A percentile compares a stretch with the other conserved stretches of the same genome.
These are phyloP conservation scores for button mushroom (Agaricus bisporus) DNA, from an alignment of 768 basidiomycete species.

Conservation along the genomic window DNA sequence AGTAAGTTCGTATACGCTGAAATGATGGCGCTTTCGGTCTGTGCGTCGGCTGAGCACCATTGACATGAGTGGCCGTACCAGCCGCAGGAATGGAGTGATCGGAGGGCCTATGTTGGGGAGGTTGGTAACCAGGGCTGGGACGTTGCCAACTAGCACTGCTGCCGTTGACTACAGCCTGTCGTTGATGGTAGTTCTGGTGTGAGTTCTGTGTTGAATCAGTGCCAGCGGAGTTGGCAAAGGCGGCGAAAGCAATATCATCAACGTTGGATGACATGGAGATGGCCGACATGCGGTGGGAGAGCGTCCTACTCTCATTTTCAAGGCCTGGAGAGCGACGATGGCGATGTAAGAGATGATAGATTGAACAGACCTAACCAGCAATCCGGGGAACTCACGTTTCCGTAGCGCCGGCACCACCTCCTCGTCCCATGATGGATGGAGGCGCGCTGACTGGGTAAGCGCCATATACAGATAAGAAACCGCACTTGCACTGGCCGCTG, in stretches of 20 bases:
- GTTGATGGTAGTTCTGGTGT: conserved; percentile 12
- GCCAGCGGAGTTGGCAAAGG: conserved; percentile 13
- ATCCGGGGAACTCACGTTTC: conserved; percentile 49
- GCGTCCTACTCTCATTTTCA: conserved; percentile 72
- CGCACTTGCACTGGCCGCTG: neutral
- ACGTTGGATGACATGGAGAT: conserved; percentile 58
- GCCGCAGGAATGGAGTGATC: conserved; percentile 16
- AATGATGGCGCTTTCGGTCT: conserved; percentile 23
- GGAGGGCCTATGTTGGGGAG: neutral
- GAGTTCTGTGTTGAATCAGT: neutral
- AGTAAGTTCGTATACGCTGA: conserved; percentile 59
- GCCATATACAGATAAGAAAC: conserved; percentile 30
- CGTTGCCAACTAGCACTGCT: conserved; percentile 3
- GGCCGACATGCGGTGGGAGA: conserved; percentile 72
- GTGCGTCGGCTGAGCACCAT: conserved; percentile 25
- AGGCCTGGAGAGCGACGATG: conserved; percentile 45
- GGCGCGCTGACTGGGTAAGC: conserved; percentile 34
- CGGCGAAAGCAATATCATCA: conserved; percentile 26
- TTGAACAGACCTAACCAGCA: neutral
- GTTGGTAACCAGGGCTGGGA: conserved; percentile 15
- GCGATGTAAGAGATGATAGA: conserved; percentile 9
- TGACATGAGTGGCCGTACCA: conserved; percentile 21
- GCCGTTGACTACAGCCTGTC: neutral
- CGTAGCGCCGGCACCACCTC: conserved; percentile 76
- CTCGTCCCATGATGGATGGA: conserved; percentile 70